Evolutionary conservation across 2,329 filamentous ascomycete species (phyloP).

Genomic region (Karstenula rhodostoma): DNA sequence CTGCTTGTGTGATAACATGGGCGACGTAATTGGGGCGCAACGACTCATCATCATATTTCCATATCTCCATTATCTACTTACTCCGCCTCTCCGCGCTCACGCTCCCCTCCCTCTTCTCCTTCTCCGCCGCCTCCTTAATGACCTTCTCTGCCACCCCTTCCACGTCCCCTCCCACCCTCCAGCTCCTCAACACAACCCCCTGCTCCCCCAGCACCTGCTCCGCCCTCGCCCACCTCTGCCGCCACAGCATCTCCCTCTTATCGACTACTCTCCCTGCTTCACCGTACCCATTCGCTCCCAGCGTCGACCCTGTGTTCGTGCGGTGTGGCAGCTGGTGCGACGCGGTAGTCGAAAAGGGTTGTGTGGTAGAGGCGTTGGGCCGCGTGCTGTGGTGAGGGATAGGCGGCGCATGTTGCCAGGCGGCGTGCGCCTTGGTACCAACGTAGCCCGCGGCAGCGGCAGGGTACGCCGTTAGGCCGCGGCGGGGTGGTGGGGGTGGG

Average conservation of each 20-base stretch:
- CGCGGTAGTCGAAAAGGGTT: conserved; percentile 38
- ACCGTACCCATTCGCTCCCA: conserved; percentile 27
- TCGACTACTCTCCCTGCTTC: conserved; percentile 53
- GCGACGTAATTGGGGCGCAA: too few species aligned
- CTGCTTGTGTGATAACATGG: too few species aligned
- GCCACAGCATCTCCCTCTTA: conserved; percentile 78
- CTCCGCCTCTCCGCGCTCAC: conserved; percentile 12
- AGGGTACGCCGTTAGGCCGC: conserved; percentile 48
- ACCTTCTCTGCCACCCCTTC: conserved; percentile 70
- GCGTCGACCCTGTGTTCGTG: conserved; percentile 35
- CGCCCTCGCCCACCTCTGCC: conserved; percentile 70
- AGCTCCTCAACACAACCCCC: conserved; percentile 75
- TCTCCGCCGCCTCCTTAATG: conserved; percentile 62
- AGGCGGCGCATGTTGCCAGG: conserved; percentile 46
- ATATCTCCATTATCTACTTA: conserved; percentile 3
- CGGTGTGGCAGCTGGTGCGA: conserved; percentile 33
- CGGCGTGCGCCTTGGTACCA: conserved; percentile 44
- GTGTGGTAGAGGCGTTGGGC: conserved; percentile 26
- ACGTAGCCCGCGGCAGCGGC: conserved; percentile 49
- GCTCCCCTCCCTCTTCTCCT: conserved; percentile 36
- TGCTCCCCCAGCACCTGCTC: conserved; percentile 68
- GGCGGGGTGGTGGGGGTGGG: conserved; percentile 48
- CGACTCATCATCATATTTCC: too few species aligned
- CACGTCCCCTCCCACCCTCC: conserved; percentile 77
- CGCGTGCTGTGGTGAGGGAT: conserved; percentile 38